Base-by-base conservation (phyloP, 2,329 filamentous ascomycete species). In the Fusarium longipes region DNA sequence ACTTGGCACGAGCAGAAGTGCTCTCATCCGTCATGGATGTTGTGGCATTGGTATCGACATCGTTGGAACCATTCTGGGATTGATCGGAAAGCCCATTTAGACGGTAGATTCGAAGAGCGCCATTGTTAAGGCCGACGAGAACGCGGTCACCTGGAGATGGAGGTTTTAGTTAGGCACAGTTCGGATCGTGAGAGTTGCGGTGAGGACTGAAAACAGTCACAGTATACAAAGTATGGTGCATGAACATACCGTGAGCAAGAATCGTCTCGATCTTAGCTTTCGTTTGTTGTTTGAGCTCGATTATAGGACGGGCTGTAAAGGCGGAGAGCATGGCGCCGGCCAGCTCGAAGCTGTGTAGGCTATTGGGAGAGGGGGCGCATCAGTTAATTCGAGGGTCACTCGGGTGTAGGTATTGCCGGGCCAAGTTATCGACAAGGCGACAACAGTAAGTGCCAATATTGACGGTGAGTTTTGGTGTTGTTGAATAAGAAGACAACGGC, bases 241-340 rank as follows among this genome's bases (percentile, higher is more conserved):
- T 47, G n/a, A 12, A 59, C 79, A 58, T 84, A 93, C 91, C 93
- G 80, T 97, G 93, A 64, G 95, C 93, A 45, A 98, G 86, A 70
- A 99, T 93, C 48, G 93, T 96, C 82, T 99, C 96, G 81, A 99
- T 97, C 84, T 91, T 96, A 70, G 93, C 96, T 84, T 96, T 97
- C 87, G 98, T 95, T 80, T 93, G 91, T 80, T 90, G 89, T 82
- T 92, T 94, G 75, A 99, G 91, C 91, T 99, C 96, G 85, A 98
- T 92, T 78, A 99, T 95, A 68, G 94, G 92, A 76, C 93, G 92
- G 83, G 96, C 94, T 73, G 92, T 97, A 82, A 99, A 99, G 77
- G 96, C 96, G 81, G 95, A 96, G 81, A 99, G 91, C 96, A 97
- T 97, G 80, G 83, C 84, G 78, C 66, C 70, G 79, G 75, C 79